Evolutionary conservation across 2,329 filamentous ascomycete species (phyloP).

Genomic region (Stagonosporopsis chrysanthemi): DNA sequence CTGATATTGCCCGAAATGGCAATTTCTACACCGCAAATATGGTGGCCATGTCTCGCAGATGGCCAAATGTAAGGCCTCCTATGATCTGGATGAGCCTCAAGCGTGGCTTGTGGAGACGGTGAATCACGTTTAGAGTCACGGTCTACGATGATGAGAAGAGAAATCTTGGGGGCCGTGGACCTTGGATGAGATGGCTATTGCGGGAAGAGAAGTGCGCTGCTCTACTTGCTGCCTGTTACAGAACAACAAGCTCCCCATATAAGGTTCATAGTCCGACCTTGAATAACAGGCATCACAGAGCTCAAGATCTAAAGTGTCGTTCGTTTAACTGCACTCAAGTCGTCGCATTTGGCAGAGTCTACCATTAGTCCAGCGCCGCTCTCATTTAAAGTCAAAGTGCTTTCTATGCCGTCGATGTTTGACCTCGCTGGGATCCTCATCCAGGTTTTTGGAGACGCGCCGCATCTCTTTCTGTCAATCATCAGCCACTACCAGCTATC

Average conservation of each 20-base stretch:
- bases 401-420: not conserved
- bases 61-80: conserved; percentile 5
- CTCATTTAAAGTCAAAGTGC: not conserved
- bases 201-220: not conserved
- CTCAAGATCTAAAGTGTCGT: not conserved
- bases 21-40: not conserved
- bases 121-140: conserved; percentile 3
- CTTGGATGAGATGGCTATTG: conserved; percentile 12
- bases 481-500: conserved; percentile 5
- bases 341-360: not conserved
- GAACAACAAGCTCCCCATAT: conserved; percentile 4
- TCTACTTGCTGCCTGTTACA: conserved; percentile 12
- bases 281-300: conserved; percentile 1
- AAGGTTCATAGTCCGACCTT: conserved; percentile 7
- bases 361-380: not conserved
- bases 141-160: conserved; percentile 8
- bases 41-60: conserved; percentile 7
- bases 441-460: conserved; percentile 6
- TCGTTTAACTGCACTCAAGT: not conserved
- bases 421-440: not conserved
- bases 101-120: conserved; percentile 16
- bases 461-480: conserved; percentile 5
- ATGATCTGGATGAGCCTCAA: conserved; percentile 15
- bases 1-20: conserved; percentile 3
- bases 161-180: conserved; percentile 11